Evolutionary conservation across 1,139 yeast genomes (phyloP).

Genomic region (Yamadazyma jaroonii): DNA sequence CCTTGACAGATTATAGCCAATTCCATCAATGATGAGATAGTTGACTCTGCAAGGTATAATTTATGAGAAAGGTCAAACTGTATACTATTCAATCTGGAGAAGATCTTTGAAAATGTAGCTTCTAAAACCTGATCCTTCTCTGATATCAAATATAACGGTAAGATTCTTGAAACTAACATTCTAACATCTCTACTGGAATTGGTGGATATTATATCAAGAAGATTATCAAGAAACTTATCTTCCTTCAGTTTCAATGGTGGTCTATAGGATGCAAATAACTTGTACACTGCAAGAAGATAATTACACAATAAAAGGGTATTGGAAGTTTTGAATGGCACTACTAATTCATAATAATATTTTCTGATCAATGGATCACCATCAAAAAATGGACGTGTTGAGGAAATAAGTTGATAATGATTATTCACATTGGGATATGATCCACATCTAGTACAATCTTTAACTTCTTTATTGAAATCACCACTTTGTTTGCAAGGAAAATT

Average conservation of each 20-base stretch:
- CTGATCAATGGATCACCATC: constrained; percentile 21
- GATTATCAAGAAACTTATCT: constrained; percentile 18
- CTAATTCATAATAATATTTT: constrained; percentile 22
- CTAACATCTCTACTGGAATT: constrained; percentile 51
- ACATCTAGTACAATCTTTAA: constrained; percentile 41
- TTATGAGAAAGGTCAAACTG: constrained; percentile 22
- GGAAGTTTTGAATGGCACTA: not conserved
- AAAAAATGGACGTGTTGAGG: constrained; percentile 21
- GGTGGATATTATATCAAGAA: constrained; percentile 18
- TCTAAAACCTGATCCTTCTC: constrained; percentile 32
- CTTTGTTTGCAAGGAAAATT: constrained; percentile 40
- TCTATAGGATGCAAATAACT: constrained; percentile 47
- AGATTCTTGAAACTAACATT: constrained; percentile 42
- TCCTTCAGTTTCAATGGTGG: constrained; percentile 19
- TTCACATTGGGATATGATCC: constrained; percentile 24
- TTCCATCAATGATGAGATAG: constrained; percentile 59
- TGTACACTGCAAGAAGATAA: constrained; percentile 42
- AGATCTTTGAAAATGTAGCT: constrained; percentile 32
- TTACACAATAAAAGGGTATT: constrained; percentile 37
- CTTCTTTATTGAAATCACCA: constrained; percentile 27
- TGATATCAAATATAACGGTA: constrained; percentile 43
- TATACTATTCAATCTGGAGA: constrained; percentile 34
- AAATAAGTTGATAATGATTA: constrained; percentile 21
- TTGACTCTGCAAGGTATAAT: constrained; percentile 57
- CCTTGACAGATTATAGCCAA: constrained; percentile 58